Base-by-base conservation (phyloP, 441 rosid genomes). In the Cnidoscolus chayamansa region DNA sequence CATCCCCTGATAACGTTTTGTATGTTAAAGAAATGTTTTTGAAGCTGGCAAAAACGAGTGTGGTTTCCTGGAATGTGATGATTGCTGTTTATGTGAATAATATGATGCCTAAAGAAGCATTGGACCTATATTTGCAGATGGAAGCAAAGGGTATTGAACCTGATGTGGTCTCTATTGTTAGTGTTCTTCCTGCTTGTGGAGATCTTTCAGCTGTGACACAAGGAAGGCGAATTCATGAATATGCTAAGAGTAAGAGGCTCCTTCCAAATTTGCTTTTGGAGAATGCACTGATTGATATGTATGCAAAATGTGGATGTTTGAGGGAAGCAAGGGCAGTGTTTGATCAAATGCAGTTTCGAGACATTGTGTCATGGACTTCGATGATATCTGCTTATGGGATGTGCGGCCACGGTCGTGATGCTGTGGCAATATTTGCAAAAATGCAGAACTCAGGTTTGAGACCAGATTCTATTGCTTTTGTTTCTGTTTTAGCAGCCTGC, bases 51-150 rank as follows among this genome's bases (percentile, higher is more conserved):
- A 71, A 58, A 25, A 73, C 65, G 71, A 73, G 67, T 71, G 47
- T 78, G 68, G 65, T 80, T 65, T 80, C 87, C 11, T 81, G 85
- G 81, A 84, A 81, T 66, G 81, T 80, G 45, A 81, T 84, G 84
- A 80, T 81, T 7, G 80, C 81, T 7, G 77, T 80, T n/a, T 84
- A 76, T 4, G 76, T 77, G 30, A 79, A 78, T 1, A 80, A 81
- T 58, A 57, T 62, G 1, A 79, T 79, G 82, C 72, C 78, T 9
- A 64, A 76, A 8, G 81, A 78, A 60, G 79, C 82, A 4, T 66
- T 76, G n/a, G 79, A 68, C 55, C 48, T 79, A 40, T 79, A 72
- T 61, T 49, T 58, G 45, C 69, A 76, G 65, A 79, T 79, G 82
- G 77, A 79, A 65, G 69, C 17, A 25, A 49, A 65, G 11, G 77